Evolutionary conservation across 192 early-diverging fungal species (phyloP).

Genomic region (Coemansia pectinata): DNA sequence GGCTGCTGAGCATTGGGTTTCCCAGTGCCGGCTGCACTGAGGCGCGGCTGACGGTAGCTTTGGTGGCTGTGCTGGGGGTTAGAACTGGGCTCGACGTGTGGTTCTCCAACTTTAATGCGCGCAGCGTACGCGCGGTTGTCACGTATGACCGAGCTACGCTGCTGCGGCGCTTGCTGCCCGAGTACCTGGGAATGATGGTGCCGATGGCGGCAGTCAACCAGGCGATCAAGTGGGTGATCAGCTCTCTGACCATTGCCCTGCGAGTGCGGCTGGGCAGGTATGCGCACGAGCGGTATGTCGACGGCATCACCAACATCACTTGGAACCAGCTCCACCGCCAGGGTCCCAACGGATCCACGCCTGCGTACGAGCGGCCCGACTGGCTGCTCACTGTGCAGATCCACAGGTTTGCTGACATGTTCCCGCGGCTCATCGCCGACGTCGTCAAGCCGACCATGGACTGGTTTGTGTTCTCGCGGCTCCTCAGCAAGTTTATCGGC

Average conservation of each 20-base stretch:
- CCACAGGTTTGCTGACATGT: constrained; percentile 55
- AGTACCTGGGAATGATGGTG: constrained; percentile 53
- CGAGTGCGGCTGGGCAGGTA: constrained; percentile 47
- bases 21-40: constrained; percentile 44
- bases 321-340: constrained; percentile 50
- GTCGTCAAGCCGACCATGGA: constrained; percentile 53
- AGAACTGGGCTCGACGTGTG: constrained; percentile 53
- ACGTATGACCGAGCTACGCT: constrained; percentile 42
- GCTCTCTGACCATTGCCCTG: constrained; percentile 51
- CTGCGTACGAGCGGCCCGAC: constrained; percentile 43
- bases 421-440: constrained; percentile 49
- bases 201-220: constrained; percentile 55
- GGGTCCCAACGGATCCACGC: constrained; percentile 21
- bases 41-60: constrained; percentile 34
- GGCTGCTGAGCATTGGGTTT: constrained; percentile 44
- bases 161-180: constrained; percentile 47
- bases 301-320: constrained; percentile 55
- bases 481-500: constrained; percentile 48
- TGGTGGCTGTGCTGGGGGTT: constrained; percentile 43
- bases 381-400: constrained; percentile 58
- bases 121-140: constrained; percentile 44
- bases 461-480: constrained; percentile 53
- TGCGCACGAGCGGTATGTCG: constrained; percentile 51
- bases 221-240: constrained; percentile 54
- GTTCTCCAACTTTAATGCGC: constrained; percentile 55